Base-by-base conservation (phyloP, 768 basidiomycete genomes). In the Aureoboletus auriporus region DNA sequence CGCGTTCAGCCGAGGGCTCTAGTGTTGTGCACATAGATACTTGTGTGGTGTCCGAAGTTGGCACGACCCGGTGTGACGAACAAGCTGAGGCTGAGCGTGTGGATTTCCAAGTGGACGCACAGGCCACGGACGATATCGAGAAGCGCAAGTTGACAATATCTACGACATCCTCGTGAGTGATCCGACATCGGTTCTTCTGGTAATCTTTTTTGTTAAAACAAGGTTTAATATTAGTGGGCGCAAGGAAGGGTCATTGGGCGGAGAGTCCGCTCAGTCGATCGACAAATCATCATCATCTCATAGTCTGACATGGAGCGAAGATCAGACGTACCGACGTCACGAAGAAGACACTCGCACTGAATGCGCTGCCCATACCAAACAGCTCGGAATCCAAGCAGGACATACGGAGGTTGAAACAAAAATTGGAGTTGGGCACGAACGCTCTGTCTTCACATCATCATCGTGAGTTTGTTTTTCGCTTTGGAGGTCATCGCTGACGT, bases 121-220 rank as follows among this genome's bases (percentile, higher is more conserved):
- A 29, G 12, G 41, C 8, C 28, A 29, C 4, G n/a, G 9, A 28
- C 20, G 20, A 23, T 23, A 23, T 23, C 0, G 37, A 16, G 2
- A 27, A 33, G 31, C 6, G 6, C 14, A 8, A 36, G 12, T 8
- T 36, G 44, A 38, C n/a, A n/a, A n/a, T n/a, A n/a, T n/a, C n/a
- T n/a, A n/a, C n/a, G n/a, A n/a, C 8, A 9, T 42, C 40, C 33
- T 37, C n/a, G 54, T 53, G 38, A 43, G 47, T 46, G 17, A n/a
- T 31, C 26, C 12, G n/a, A 9, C 26, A 31, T 30, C 11, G 7
- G 5, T 29, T 23, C 20, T 23, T 23, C 20, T 23, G 20, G 20
- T 23, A 4, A 23, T 23, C 20, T 23, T 23, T n/a, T 23, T 23
- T 23, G 20, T 23, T 23, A 23, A 23, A 23, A 4, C 20, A 14